phyloP scores from a whole-genome alignment of 805 yeast genomes.

The Candida oleophila region DNA sequence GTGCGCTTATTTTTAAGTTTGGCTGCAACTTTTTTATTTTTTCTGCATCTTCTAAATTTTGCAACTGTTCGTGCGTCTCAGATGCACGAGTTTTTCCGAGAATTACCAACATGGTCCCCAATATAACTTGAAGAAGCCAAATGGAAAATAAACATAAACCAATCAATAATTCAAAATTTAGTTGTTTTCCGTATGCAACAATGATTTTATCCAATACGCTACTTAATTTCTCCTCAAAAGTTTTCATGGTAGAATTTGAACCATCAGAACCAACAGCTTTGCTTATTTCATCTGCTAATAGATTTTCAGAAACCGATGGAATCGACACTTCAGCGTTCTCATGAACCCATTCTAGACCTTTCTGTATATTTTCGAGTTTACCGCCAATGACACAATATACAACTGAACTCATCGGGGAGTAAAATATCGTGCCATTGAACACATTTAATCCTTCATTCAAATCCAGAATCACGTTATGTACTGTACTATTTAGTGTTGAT shows the following conservation, averaged over 20 bases:
- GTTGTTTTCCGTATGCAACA: slow-evolving; percentile 28
- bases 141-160: slow-evolving; percentile 42
- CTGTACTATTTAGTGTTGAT: slow-evolving; percentile 51
- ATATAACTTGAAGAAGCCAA: slow-evolving; percentile 48
- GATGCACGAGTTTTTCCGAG: background rate
- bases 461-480: slow-evolving; percentile 29
- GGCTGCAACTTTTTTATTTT: slow-evolving; percentile 1
- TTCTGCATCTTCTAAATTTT: background rate
- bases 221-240: slow-evolving; percentile 4
- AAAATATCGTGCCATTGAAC: slow-evolving; percentile 45
- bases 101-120: background rate
- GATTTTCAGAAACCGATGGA: slow-evolving; percentile 44
- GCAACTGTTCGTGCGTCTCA: slow-evolving; percentile 1
- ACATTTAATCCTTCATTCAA: background rate
- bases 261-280: background rate
- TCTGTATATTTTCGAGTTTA: slow-evolving; percentile 62
- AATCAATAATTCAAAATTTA: slow-evolving; percentile 47
- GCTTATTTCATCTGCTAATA: slow-evolving; percentile 7
- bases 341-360: slow-evolving; percentile 79
- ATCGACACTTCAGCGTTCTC: slow-evolving; percentile 56
- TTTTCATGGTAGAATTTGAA: background rate
- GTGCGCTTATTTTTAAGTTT: slow-evolving; percentile 19
- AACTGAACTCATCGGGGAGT: slow-evolving; percentile 61
- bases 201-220: slow-evolving; percentile 26
- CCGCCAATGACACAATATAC: slow-evolving; percentile 79